Conservation (phyloP, 2,329 filamentous ascomycete species). For the Metarhizium sp. region DNA sequence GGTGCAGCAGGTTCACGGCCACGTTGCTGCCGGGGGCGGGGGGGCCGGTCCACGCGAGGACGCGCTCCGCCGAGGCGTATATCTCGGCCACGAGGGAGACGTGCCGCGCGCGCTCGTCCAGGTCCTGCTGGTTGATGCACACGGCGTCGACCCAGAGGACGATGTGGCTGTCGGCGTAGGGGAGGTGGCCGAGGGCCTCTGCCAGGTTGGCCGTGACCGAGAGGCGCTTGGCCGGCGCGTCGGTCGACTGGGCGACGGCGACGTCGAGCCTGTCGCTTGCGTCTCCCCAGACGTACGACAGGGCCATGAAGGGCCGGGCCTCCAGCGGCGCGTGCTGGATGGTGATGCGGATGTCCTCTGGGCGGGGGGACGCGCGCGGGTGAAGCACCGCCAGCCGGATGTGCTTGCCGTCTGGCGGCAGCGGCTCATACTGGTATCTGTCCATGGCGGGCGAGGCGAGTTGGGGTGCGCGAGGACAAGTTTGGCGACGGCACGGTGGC, state of each 20-base stretch:
- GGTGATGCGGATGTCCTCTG: background rate
- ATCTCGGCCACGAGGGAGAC: constrained; percentile 6
- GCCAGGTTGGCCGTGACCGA: constrained; percentile 4
- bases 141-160: constrained; percentile 6
- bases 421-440: background rate
- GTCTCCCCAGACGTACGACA: constrained; percentile 6
- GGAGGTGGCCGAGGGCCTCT: background rate
- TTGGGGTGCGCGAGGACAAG: too few species aligned
- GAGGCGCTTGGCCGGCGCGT: background rate
- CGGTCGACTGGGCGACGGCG: background rate
- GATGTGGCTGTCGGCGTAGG: background rate
- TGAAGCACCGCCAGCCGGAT: background rate
- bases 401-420: background rate
- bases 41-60: constrained; percentile 5
- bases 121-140: constrained; percentile 5
- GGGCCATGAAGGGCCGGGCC: background rate
- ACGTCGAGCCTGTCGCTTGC: background rate
- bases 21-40: background rate
- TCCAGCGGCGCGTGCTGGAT: background rate
- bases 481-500: too few species aligned
- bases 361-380: background rate
- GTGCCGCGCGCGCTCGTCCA: constrained; percentile 2
- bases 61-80: constrained; percentile 5
- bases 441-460: background rate
- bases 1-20: background rate